Percentiles rank a stretch among this genome's conserved stretches.
phyloP scores from a whole-genome alignment of 257 asterid genomes.

The Verbascum thapsus region DNA sequence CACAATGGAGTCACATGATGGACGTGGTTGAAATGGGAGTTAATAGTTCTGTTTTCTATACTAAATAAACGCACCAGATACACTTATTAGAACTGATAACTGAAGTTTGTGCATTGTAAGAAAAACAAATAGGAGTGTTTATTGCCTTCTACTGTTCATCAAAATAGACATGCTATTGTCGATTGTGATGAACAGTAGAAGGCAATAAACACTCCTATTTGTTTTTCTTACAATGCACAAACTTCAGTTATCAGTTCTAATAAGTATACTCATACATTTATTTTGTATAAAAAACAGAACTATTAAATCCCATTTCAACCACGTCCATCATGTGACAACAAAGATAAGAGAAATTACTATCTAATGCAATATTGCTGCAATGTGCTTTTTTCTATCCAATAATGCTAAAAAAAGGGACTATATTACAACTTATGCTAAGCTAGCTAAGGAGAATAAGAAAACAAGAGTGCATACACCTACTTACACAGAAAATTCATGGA shows the following conservation, averaged over 20 bases:
- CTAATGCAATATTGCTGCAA: conserved; percentile 2
- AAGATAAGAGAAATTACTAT: neutral
- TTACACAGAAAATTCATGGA: conserved; percentile 17
- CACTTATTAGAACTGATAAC: conserved; percentile 3
- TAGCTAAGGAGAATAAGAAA: conserved; percentile 12
- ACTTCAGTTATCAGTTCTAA: conserved; percentile 13
- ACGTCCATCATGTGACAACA: conserved; percentile 10
- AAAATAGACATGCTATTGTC: conserved; percentile 28
- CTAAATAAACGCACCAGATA: neutral
- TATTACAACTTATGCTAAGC: neutral
- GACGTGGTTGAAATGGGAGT: conserved; percentile 6
- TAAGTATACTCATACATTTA: neutral
- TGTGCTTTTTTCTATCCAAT: conserved; percentile 3
- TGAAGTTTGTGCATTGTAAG: conserved; percentile 21
- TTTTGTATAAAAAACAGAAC: neutral
- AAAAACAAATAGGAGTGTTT: conserved; percentile 4
- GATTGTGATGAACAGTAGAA: conserved; percentile 18
- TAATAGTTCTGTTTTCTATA: neutral
- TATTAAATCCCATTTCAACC: neutral
- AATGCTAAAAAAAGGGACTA: conserved; percentile 10
- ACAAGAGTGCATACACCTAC: neutral
- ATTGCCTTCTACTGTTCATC: conserved; percentile 6
- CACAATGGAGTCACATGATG: conserved; percentile 18
- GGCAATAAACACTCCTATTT: neutral
- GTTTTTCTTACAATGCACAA: conserved; percentile 19